Evolutionary conservation across 2,329 filamentous ascomycete species (phyloP).

Genomic region (Xylariaceae sp.): DNA sequence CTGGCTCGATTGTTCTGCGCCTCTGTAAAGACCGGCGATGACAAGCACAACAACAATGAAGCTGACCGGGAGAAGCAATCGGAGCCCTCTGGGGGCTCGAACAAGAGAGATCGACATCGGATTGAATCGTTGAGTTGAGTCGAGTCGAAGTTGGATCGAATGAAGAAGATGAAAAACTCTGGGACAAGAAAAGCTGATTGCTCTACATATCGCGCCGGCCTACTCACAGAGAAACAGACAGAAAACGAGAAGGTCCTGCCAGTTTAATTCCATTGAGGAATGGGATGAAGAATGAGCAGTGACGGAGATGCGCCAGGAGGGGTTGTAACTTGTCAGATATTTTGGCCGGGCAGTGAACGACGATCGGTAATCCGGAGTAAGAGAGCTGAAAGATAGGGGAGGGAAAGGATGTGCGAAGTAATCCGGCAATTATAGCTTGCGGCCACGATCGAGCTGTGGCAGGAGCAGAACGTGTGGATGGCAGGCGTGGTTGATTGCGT

Average conservation of each 20-base stretch:
- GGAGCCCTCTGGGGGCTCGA: conserved; percentile 18
- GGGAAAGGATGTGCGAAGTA: neutral
- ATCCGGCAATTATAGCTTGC: conserved; percentile 6
- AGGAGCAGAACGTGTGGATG: neutral
- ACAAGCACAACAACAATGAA: conserved; percentile 21
- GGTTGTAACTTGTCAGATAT: neutral
- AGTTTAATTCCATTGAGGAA: neutral
- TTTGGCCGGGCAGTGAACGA: neutral
- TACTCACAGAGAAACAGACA: neutral
- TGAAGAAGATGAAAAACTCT: neutral
- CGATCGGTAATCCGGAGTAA: neutral
- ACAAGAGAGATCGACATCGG: conserved; percentile 16
- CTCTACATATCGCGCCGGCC: conserved; percentile 4
- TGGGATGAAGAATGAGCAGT: conserved; percentile 3
- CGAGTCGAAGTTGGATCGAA: neutral
- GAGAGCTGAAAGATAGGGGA: neutral
- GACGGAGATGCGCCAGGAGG: conserved; percentile 3
- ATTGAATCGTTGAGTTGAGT: conserved; percentile 1
- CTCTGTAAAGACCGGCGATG: conserved; percentile 19
- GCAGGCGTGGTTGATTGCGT: neutral
- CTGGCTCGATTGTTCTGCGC: conserved; percentile 15
- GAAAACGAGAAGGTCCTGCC: neutral
- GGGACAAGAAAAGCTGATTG: neutral
- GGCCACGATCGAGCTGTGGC: neutral
- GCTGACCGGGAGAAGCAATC: conserved; percentile 24